Percentiles rank a stretch among this genome's conserved stretches.
phyloP scores from a whole-genome alignment of 805 yeast genomes.

The Suhomyces sp. region DNA sequence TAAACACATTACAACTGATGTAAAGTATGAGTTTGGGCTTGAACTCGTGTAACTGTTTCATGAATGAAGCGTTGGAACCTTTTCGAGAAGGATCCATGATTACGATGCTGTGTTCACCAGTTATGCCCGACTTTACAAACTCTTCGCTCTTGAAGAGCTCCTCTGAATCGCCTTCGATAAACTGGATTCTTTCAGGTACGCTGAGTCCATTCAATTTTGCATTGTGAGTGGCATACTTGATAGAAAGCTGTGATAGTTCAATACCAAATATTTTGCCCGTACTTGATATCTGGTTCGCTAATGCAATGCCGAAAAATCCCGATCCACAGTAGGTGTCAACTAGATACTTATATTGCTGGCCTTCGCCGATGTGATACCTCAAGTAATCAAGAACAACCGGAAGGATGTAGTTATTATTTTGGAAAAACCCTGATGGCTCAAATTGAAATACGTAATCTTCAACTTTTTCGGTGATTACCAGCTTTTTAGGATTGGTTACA shows the following conservation, averaged over 20 bases:
- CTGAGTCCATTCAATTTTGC: conserved; percentile 37
- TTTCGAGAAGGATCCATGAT: conserved; percentile 47
- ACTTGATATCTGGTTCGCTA: conserved; percentile 24
- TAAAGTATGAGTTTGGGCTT: conserved; percentile 37
- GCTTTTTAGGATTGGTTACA: conserved; percentile 20
- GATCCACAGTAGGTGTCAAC: conserved; percentile 47
- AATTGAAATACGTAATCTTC: conserved; percentile 37
- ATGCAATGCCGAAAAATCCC: conserved; percentile 42
- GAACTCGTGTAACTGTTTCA: conserved; percentile 35
- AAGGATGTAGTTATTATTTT: conserved; percentile 35
- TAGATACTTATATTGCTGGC: conserved; percentile 20
- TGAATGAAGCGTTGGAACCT: conserved; percentile 34
- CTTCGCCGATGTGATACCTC: conserved; percentile 14
- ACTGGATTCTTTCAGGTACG: conserved; percentile 26
- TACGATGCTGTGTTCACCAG: conserved; percentile 33
- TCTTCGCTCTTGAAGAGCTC: conserved; percentile 27
- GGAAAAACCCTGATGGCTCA: conserved; percentile 40
- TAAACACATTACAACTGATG: conserved; percentile 44
- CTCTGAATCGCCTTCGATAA: conserved; percentile 38
- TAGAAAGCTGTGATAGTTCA: conserved; percentile 32
- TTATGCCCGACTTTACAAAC: conserved; percentile 23
- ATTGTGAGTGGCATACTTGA: conserved; percentile 37
- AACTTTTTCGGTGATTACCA: conserved; percentile 33
- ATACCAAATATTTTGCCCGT: conserved; percentile 41
- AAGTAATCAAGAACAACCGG: conserved; percentile 34